A percentile compares a stretch with the other conserved stretches of the same genome.
phyloP scores from a whole-genome alignment of 495 filamentous ascomycete species.

The Aspergillus hancockii region DNA sequence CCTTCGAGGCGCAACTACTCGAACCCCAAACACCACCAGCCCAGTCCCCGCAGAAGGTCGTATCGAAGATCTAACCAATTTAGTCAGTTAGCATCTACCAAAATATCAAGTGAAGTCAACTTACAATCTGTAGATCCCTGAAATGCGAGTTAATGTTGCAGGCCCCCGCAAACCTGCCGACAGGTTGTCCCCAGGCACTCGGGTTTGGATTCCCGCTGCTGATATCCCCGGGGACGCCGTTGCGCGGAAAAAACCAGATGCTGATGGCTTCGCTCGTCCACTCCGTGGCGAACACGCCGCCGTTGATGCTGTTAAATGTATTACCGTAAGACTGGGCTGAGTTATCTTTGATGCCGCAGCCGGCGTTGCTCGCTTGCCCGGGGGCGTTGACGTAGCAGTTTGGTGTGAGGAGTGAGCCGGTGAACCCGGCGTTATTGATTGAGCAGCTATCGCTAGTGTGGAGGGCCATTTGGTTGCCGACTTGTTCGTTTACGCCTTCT shows the following conservation, averaged over 20 bases:
- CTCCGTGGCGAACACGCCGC: conserved; percentile 66
- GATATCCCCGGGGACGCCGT: conserved; percentile 55
- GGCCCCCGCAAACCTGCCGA: conserved; percentile 56
- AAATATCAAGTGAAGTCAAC: conserved; percentile 7
- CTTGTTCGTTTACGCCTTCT: conserved; percentile 63
- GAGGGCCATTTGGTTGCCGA: conserved; percentile 62
- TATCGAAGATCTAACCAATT: conserved; percentile 56
- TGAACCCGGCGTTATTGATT: conserved; percentile 50
- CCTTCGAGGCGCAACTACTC: conserved; percentile 31
- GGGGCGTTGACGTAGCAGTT: conserved; percentile 58
- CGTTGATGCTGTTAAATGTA: conserved; percentile 57
- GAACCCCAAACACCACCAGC: conserved; percentile 50
- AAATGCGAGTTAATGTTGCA: conserved; percentile 66
- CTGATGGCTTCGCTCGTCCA: conserved; percentile 60
- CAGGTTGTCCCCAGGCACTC: conserved; percentile 56
- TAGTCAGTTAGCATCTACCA: not conserved
- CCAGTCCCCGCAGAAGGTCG: conserved; percentile 69
- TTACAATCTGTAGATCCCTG: conserved; percentile 61
- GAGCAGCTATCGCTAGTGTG: conserved; percentile 64
- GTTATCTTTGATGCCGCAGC: conserved; percentile 50
- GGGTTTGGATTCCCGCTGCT: conserved; percentile 53
- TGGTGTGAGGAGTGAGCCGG: conserved; percentile 33
- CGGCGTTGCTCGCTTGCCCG: conserved; percentile 47
- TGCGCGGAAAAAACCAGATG: conserved; percentile 60
- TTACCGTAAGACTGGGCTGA: conserved; percentile 50